Evolutionary conservation across 257 asterid genomes (phyloP), one percentile per base, ranked within the genome.

Genomic region (Perilla frutescens): DNA sequence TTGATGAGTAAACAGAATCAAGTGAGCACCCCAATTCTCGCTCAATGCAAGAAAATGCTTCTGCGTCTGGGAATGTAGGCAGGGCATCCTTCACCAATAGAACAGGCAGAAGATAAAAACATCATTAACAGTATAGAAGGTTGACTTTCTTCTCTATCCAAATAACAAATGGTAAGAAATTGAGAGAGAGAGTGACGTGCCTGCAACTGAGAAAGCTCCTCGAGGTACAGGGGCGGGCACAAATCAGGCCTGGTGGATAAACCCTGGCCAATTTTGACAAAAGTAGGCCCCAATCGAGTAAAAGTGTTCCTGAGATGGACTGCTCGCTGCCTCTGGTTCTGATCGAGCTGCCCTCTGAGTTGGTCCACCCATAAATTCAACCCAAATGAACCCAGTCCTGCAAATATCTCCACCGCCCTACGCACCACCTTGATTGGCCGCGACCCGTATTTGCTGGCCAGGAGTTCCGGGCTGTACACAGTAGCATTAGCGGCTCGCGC

Each of bases 221-320:
- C 99, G 39, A 95, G 89, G 79, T 81, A 95, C 58, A 70, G 75
- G 6, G 97, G 88, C 0, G 98, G 99, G 74, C 99, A 95, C 65
- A 95, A 86, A 76, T 95, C 99, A 48, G 99, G 99, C 70, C 99
- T 81, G 61, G 98, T 90, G 68, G 99, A 92, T 77, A 95, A 83
- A n/a, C 99, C 99, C 83, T 95, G 99, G 6, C 99, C 98, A 63
- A 95, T 82, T 82, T 92, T 95, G 68, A 95, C 97, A 72, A 95
- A 95, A 63, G 99, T 95, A 62, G 99, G 99, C 2, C 99, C 99
- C 81, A 95, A 80, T 72, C 84, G 82, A n/a, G 96, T 95, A 74
- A 90, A 87, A 13, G 87, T 84, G 83, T 84, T 80, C 84, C 99
- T 78, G 73, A 90, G 79, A 70, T 84, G 86, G 68, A 84, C 76